phyloP scores from a whole-genome alignment of 2,329 filamentous ascomycete genomes.

The Rhinocladiella mackenziei region DNA sequence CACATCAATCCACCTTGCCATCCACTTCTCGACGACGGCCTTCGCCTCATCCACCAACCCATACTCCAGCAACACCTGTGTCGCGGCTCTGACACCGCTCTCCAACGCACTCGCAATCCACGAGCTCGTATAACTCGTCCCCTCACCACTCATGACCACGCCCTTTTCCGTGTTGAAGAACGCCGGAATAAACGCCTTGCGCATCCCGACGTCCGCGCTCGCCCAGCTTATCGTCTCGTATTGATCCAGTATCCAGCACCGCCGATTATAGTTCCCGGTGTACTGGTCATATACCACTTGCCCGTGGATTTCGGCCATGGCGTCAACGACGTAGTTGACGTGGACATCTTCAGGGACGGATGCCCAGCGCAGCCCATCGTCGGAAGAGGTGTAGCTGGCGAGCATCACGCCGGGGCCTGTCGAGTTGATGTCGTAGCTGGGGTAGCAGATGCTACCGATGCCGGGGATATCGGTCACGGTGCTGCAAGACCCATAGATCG shows the following conservation, averaged over 20 bases:
- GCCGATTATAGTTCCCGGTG: slow-evolving; percentile 61
- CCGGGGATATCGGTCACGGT: slow-evolving; percentile 56
- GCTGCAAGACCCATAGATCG: slow-evolving; percentile 63
- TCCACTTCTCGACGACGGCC: slow-evolving; percentile 47
- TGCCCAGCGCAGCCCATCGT: slow-evolving; percentile 44
- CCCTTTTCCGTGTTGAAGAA: slow-evolving; percentile 67
- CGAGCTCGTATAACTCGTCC: slow-evolving; percentile 67
- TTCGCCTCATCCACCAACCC: slow-evolving; percentile 69
- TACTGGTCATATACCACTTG: slow-evolving; percentile 56
- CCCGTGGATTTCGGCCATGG: slow-evolving; percentile 66
- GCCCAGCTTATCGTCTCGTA: slow-evolving; percentile 62
- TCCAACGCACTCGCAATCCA: slow-evolving; percentile 59
- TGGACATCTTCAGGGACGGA: slow-evolving; percentile 57
- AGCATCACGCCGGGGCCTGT: slow-evolving; percentile 60
- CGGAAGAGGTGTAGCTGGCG: slow-evolving; percentile 49
- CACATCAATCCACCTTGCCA: slow-evolving; percentile 23
- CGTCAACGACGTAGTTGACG: slow-evolving; percentile 59
- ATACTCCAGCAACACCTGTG: slow-evolving; percentile 42
- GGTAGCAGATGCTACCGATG: slow-evolving; percentile 62
- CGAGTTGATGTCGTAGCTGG: slow-evolving; percentile 62
- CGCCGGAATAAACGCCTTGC: slow-evolving; percentile 66
- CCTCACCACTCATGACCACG: slow-evolving; percentile 66
- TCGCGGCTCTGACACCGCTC: not conserved
- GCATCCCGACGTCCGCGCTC: slow-evolving; percentile 58
- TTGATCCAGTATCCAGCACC: slow-evolving; percentile 63